Base-by-base conservation (phyloP, 192 early-diverging fungal species). In the Podila epigama region DNA sequence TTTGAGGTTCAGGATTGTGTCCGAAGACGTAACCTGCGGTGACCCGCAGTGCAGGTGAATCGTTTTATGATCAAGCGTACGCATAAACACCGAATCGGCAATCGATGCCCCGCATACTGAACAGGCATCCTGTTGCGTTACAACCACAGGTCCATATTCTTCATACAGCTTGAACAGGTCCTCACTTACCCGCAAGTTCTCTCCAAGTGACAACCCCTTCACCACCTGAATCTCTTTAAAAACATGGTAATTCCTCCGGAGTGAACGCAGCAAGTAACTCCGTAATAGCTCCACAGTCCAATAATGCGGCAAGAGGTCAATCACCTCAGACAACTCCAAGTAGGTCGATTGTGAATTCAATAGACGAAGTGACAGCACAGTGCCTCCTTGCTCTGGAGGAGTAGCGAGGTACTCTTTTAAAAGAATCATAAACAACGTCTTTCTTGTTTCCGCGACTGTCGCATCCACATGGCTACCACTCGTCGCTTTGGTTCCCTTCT, bases 341-440 rank as follows among this genome's bases (percentile, higher is more conserved):
- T 85, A 86, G n/a, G 79, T 55, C 6, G 84, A 85, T 52, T 88
- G 85, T 1, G 82, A 84, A 51, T 85, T 86, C 20, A 88, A 68
- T 15, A 88, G 65, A 18, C 10, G 16, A 27, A 71, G 51, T 9
- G 39, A 55, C 8, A 79, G 53, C 3, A 16, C 57, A 35, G 64
- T 41, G 6, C 53, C 55, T 27, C 62, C 59, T 50, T 87, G 81
- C 53, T 69, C 58, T 36, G 85, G 71, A 29, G 82, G 56, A 18
- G 86, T 80, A 12, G 62, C 31, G 5, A 88, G 68, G 57, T 86
- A 88, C 29, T 85, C 81, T 55, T 81, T 68, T 20, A 88, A 60
- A 15, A 88, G 64, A 31, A 73, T 56, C 67, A 83, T 82, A 60
- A 86, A 86, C 12, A 88, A 35, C 29, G 18, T 32, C 51, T 42